phyloP scores from a whole-genome alignment of 148 eudicot genomes.

The Mesembryanthemum crystallinum region DNA sequence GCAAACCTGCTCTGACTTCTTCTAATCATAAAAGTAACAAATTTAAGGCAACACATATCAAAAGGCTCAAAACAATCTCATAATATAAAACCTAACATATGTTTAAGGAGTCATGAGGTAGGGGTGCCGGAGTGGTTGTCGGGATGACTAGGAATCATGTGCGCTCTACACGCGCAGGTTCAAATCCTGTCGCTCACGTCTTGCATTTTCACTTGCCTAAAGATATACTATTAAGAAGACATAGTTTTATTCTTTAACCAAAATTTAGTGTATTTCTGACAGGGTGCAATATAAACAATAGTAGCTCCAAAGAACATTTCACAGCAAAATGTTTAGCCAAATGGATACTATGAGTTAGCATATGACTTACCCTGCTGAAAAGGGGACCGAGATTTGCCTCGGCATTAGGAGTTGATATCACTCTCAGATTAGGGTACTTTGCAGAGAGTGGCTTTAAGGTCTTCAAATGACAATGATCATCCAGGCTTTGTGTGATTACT shows the following conservation, averaged over 20 bases:
- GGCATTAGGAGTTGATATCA: slow-evolving; percentile 90
- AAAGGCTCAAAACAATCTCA: background rate
- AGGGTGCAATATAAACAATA: background rate
- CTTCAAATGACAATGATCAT: slow-evolving; percentile 94
- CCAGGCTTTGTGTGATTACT: slow-evolving; percentile 90
- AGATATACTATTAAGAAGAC: background rate
- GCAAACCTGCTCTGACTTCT: background rate
- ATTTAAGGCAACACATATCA: background rate
- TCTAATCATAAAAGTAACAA: too few species aligned
- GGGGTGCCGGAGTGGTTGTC: slow-evolving; percentile 99
- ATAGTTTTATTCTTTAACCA: background rate
- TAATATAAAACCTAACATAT: background rate
- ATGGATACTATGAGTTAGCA: background rate
- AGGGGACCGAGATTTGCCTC: slow-evolving; percentile 65
- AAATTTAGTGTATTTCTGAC: too few species aligned
- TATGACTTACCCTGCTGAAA: slow-evolving; percentile 60
- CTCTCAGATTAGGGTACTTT: slow-evolving; percentile 64
- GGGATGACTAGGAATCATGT: slow-evolving; percentile 99
- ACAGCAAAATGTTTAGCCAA: background rate
- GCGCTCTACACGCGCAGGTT: slow-evolving; percentile 80
- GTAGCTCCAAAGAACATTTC: background rate
- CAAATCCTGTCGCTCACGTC: slow-evolving; percentile 62
- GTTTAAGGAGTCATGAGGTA: slow-evolving; percentile 26
- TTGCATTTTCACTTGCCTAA: background rate
- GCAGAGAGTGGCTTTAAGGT: slow-evolving; percentile 78